phyloP scores from a whole-genome alignment of 2,329 filamentous ascomycete species.

The Clonostachys rhizophaga region DNA sequence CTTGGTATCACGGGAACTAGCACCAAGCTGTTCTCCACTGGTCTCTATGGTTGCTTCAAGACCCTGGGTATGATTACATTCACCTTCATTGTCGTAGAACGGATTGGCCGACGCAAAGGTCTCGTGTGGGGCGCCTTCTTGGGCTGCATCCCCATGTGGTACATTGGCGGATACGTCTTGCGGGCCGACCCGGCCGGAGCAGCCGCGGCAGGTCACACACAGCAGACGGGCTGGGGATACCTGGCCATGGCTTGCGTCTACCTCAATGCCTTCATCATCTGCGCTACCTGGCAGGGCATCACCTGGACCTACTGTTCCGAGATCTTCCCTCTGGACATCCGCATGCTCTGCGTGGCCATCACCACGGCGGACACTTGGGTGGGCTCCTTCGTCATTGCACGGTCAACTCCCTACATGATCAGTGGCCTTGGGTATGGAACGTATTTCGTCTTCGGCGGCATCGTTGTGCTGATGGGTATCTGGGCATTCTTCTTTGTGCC shows the following conservation, averaged over 20 bases:
- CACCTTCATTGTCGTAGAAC: slow-evolving; percentile 39
- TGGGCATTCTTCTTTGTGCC: slow-evolving; percentile 45
- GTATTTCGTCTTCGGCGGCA: slow-evolving; percentile 46
- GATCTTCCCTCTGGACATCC: slow-evolving; percentile 34
- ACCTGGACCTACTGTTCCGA: slow-evolving; percentile 40
- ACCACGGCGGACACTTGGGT: slow-evolving; percentile 30
- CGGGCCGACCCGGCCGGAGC: slow-evolving; percentile 23
- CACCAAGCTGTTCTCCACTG: slow-evolving; percentile 18
- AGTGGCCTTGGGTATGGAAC: slow-evolving; percentile 38
- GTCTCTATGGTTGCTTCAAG: slow-evolving; percentile 19
- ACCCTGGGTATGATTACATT: slow-evolving; percentile 26
- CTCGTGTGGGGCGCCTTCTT: slow-evolving; percentile 31
- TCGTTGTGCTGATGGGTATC: slow-evolving; percentile 35
- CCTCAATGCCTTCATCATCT: slow-evolving; percentile 33
- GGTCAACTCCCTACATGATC: slow-evolving; percentile 33
- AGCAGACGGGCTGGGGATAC: slow-evolving; percentile 31
- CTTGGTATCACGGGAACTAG: slow-evolving; percentile 15
- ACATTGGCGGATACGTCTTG: slow-evolving; percentile 28
- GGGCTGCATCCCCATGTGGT: slow-evolving; percentile 29
- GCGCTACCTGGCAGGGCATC: slow-evolving; percentile 34
- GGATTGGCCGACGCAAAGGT: slow-evolving; percentile 39
- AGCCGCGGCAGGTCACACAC: slow-evolving; percentile 38
- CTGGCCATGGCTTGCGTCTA: slow-evolving; percentile 38
- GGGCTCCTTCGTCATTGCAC: slow-evolving; percentile 30
- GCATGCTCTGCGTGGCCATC: slow-evolving; percentile 25